A percentile compares a stretch with the other conserved stretches of the same genome.
phyloP scores from a whole-genome alignment of 371 early-diverging fungal genomes.

The Apophysomyces ossiformis region DNA sequence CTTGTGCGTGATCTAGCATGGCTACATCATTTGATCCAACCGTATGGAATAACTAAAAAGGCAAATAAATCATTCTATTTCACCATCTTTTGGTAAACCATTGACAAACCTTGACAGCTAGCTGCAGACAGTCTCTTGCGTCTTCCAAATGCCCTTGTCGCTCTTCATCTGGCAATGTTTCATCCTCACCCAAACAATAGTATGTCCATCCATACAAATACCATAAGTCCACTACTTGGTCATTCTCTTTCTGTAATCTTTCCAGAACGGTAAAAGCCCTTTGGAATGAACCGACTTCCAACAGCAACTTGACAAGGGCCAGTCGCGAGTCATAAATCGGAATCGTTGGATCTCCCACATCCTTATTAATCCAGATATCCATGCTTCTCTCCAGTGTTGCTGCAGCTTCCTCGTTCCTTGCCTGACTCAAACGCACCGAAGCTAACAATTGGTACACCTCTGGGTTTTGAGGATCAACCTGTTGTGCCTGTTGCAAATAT shows the following conservation, averaged over 20 bases:
- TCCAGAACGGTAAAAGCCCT: slow-evolving; percentile 82
- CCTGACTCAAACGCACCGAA: slow-evolving; percentile 89
- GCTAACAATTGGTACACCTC: slow-evolving; percentile 91
- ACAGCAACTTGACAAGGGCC: slow-evolving; percentile 74
- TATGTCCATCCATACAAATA: slow-evolving; percentile 95
- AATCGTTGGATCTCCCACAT: slow-evolving; percentile 61
- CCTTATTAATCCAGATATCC: slow-evolving; percentile 76
- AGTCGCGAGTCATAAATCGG: slow-evolving; percentile 86
- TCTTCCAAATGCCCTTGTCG: slow-evolving; percentile 64
- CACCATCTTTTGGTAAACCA: neutral
- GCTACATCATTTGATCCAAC: slow-evolving; percentile 71
- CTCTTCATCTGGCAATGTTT: slow-evolving; percentile 52
- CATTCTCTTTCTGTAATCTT: slow-evolving; percentile 85
- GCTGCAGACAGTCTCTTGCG: slow-evolving; percentile 79
- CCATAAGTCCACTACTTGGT: slow-evolving; percentile 90
- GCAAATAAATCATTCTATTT: slow-evolving; percentile 21
- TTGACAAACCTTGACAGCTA: slow-evolving; percentile 66
- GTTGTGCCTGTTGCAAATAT: slow-evolving; percentile 69
- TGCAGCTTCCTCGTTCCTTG: slow-evolving; percentile 81
- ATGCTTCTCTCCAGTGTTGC: slow-evolving; percentile 69
- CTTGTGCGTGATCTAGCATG: slow-evolving; percentile 71
- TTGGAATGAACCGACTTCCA: slow-evolving; percentile 82
- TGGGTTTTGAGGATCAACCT: slow-evolving; percentile 73
- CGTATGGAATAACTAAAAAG: slow-evolving; percentile 55
- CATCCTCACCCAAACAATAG: slow-evolving; percentile 78